phyloP scores from a whole-genome alignment of 305 asterid genomes.

The Fraxinus velutina region DNA sequence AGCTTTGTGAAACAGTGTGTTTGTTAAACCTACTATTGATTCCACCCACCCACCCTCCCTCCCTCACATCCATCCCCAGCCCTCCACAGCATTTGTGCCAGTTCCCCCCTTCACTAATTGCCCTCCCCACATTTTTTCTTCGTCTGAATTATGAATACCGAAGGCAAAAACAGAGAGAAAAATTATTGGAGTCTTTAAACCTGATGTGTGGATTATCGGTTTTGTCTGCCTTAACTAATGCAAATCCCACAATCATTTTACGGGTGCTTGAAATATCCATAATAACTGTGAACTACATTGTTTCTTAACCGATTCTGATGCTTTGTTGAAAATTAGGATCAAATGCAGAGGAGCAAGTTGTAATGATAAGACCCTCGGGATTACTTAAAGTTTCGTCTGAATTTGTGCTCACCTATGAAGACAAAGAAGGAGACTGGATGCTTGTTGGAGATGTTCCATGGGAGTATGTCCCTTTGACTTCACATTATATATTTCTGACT shows the following conservation, averaged over 20 bases:
- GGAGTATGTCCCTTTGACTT: conserved; percentile 50
- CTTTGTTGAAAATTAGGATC: conserved; percentile 33
- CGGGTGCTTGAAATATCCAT: not conserved
- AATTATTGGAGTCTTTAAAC: not conserved
- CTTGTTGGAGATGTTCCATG: conserved; percentile 93
- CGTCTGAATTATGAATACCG: not conserved
- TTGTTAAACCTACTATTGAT: not conserved
- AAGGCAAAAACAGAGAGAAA: not conserved
- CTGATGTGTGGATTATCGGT: not conserved
- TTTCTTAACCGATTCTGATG: not conserved
- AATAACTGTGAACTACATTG: not conserved
- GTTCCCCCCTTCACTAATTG: not conserved
- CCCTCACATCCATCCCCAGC: not conserved
- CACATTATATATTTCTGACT: not conserved
- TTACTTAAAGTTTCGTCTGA: conserved; percentile 63
- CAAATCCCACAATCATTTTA: not conserved
- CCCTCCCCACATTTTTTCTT: not conserved
- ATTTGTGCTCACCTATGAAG: conserved; percentile 82
- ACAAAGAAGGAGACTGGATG: conserved; percentile 90
- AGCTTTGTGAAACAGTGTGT: not conserved
- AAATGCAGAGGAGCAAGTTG: conserved; percentile 41
- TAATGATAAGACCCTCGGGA: conserved; percentile 30
- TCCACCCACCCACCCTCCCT: not conserved
- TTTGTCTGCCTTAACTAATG: not conserved
- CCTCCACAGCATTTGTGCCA: not conserved